phyloP scores from a whole-genome alignment of 139 green algal genomes.

The Coelastrella sp. region DNA sequence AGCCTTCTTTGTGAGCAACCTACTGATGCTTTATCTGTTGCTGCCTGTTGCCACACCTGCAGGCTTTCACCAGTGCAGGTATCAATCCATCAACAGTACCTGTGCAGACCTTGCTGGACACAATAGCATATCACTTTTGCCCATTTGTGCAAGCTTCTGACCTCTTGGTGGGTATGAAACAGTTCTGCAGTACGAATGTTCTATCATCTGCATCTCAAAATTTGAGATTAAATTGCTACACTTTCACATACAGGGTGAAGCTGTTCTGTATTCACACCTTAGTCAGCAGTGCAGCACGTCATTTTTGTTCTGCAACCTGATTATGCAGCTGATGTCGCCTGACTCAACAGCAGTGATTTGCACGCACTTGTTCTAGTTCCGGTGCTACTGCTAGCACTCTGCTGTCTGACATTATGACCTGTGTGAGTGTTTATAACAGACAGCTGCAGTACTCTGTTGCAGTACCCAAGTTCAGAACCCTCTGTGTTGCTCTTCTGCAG shows the following conservation, averaged over 20 bases:
- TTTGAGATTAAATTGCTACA: too few relatives aligned
- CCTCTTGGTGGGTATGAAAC: not conserved
- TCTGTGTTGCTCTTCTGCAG: not conserved
- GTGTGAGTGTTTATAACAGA: not conserved
- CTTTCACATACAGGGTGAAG: too few relatives aligned
- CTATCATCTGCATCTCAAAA: too few relatives aligned
- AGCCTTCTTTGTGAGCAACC: too few relatives aligned
- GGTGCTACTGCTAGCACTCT: too few relatives aligned
- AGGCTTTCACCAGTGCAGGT: not conserved
- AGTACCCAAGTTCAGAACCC: not conserved
- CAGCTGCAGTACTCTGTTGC: not conserved
- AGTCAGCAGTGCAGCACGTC: too few relatives aligned
- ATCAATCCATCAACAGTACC: not conserved
- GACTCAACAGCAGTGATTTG: too few relatives aligned
- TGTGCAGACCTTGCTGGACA: not conserved
- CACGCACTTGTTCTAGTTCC: too few relatives aligned
- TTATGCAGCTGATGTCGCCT: too few relatives aligned
- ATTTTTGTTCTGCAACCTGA: too few relatives aligned
- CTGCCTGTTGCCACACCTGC: not conserved
- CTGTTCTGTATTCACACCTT: too few relatives aligned
- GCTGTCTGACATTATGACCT: not conserved
- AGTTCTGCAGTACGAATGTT: not conserved
- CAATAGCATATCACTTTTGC: constrained; percentile 22
- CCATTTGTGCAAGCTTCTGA: not conserved
- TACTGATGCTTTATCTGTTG: not conserved